Base-by-base conservation (phyloP, 306 rosid genomes). In the Fagus sylvatica region DNA sequence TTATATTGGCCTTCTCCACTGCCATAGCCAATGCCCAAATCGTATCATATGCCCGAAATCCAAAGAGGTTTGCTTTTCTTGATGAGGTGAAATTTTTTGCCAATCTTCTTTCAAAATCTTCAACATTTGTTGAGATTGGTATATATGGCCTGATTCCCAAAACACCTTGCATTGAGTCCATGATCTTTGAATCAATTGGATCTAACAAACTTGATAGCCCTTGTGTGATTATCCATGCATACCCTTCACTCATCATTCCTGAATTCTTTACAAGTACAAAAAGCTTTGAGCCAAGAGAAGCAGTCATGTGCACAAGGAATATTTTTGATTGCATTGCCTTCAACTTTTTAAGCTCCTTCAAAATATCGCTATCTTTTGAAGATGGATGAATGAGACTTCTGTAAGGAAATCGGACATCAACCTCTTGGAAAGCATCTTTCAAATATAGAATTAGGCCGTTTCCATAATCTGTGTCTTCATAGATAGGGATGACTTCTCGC, bases 161-260 rank as follows among this genome's bases (percentile, higher is more conserved):
- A 2, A 84, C 81, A 39, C 88, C 87, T 75, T 81, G 86, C 90
- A 84, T 83, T 13, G 76, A 76, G 10, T 76, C 78, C 59, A 78
- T 22, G 37, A 40, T 56, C 36, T 62, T 8, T 48, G 71, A 49
- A 19, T 2, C 74, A 36, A 2, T 7, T 0, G 84, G 74, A 78
- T 67, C 8, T 3, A 78, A 3, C 48, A 51, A 15, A 41, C 57
- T 17, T 4, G 87, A 78, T 37, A 86, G n/a, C 7, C 68, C 81
- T 56, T 78, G 56, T 5, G 78, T 46, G 28, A 41, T 32, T 16
- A 72, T 70, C 85, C 56, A 86, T 15, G 82, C 79, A 48, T 82
- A 82, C 48, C 79, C 79, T 73, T 56, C 39, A 3, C 7, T 37
- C 72, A 83, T 66, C 84, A 83, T 80, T 32, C 73, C 76, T 7